Conservation (phyloP, 2,329 filamentous ascomycete species). For the Pyrenophora teres region DNA sequence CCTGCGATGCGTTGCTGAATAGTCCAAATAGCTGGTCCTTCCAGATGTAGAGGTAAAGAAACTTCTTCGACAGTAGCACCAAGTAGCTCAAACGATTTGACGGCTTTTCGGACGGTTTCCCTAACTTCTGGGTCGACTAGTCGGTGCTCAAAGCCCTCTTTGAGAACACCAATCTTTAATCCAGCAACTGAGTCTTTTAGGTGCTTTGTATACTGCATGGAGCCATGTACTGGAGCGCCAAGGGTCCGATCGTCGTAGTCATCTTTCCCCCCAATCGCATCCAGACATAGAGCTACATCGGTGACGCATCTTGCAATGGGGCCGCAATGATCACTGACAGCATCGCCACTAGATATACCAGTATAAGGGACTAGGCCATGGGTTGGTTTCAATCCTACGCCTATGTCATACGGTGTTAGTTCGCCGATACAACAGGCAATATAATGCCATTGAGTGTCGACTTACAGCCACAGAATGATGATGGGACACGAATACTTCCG, state of each 20-base stretch:
- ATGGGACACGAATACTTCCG: constrained; percentile 47
- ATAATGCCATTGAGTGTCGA: neutral
- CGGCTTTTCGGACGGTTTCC: constrained; percentile 49
- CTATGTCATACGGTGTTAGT: constrained; percentile 1
- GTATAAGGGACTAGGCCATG: constrained; percentile 58
- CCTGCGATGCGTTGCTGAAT: constrained; percentile 51
- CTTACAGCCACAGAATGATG: constrained; percentile 44
- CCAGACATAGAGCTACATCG: constrained; percentile 32
- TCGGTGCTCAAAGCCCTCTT: constrained; percentile 32
- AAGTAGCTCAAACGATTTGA: constrained; percentile 46
- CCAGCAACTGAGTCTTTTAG: constrained; percentile 23
- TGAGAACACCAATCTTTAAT: constrained; percentile 35
- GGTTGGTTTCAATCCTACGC: constrained; percentile 52
- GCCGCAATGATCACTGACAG: constrained; percentile 52
- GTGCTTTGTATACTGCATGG: constrained; percentile 20
- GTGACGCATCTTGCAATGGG: constrained; percentile 34
- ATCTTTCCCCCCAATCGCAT: constrained; percentile 39
- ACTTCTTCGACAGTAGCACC: constrained; percentile 53
- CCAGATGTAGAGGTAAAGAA: constrained; percentile 38
- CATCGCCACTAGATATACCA: constrained; percentile 47
- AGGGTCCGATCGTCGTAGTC: constrained; percentile 40
- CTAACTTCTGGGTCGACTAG: constrained; percentile 49
- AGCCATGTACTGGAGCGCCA: constrained; percentile 32
- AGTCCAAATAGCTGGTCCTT: constrained; percentile 48
- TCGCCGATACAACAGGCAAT: neutral